Conservation (phyloP, 176 grass and related monocot genomes). For the Raddia guianensis region DNA sequence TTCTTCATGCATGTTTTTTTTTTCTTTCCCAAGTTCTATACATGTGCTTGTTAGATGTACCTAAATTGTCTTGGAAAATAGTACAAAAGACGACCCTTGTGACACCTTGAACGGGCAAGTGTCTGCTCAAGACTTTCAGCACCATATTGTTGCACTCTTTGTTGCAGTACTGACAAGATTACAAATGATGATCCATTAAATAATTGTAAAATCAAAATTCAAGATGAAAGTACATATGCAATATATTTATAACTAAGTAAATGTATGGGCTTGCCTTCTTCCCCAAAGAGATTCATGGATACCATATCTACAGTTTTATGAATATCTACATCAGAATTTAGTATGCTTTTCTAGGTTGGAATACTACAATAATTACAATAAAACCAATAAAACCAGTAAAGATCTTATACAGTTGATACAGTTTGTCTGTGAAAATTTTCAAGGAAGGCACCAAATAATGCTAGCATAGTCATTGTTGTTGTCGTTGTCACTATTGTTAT, state of each 20-base stretch:
- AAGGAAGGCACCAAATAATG: neutral
- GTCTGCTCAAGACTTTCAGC: conserved; percentile 71
- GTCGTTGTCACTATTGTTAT: neutral
- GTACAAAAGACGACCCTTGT: conserved; percentile 92
- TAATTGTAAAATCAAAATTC: conserved; percentile 14
- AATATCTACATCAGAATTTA: neutral
- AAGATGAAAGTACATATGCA: neutral
- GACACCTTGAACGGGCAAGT: conserved; percentile 78
- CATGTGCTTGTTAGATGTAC: conserved; percentile 38
- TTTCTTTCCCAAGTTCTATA: neutral
- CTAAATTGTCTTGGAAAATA: conserved; percentile 79
- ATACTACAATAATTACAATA: neutral
- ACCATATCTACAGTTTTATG: neutral
- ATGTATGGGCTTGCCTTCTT: neutral
- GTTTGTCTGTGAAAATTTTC: neutral
- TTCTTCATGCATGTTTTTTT: neutral
- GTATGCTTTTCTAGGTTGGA: neutral
- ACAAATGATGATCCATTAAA: conserved; percentile 8
- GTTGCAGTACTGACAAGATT: conserved; percentile 43
- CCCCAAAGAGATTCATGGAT: neutral
- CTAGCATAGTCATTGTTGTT: neutral
- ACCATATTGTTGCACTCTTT: conserved; percentile 47
- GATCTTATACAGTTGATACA: neutral
- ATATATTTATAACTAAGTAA: neutral
- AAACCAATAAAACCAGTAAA: neutral